phyloP scores from a whole-genome alignment of 1,139 yeast genomes.

The Taphrina deformans region DNA sequence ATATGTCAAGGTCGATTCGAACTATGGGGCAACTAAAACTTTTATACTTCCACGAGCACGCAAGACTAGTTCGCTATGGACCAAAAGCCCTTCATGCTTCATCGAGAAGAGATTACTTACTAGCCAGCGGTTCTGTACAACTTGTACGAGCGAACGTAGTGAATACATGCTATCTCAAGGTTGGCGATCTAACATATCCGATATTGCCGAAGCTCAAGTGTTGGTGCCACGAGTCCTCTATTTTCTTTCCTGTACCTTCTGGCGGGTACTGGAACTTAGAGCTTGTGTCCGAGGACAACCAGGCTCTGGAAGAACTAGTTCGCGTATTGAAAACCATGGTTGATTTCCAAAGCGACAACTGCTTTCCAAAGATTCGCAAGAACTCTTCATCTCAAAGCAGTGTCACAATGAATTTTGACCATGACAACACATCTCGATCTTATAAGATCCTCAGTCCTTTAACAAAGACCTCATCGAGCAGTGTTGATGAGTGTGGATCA shows the following conservation, averaged over 20 bases:
- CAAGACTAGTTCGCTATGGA: neutral
- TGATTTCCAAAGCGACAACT: neutral
- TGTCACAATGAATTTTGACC: neutral
- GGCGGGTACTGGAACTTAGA: neutral
- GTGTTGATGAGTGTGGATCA: no score
- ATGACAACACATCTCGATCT: no score
- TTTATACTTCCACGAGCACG: neutral
- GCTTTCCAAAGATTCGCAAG: no score
- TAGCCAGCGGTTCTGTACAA: neutral
- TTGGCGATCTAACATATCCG: neutral
- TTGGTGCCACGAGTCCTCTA: neutral
- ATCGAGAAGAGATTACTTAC: neutral
- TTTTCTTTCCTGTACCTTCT: constrained; percentile 1
- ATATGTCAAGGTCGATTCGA: constrained; percentile 3
- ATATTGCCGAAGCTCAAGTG: constrained; percentile 7
- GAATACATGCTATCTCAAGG: neutral
- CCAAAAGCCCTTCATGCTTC: neutral
- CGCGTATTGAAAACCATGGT: neutral
- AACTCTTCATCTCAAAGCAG: no score
- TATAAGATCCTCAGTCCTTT: no score
- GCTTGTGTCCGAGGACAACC: neutral
- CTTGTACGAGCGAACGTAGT: neutral
- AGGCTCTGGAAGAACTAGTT: neutral
- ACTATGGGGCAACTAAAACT: neutral
- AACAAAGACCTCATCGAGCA: no score